Base-by-base conservation (phyloP, 345 rosid genomes). In the Salix udensis region DNA sequence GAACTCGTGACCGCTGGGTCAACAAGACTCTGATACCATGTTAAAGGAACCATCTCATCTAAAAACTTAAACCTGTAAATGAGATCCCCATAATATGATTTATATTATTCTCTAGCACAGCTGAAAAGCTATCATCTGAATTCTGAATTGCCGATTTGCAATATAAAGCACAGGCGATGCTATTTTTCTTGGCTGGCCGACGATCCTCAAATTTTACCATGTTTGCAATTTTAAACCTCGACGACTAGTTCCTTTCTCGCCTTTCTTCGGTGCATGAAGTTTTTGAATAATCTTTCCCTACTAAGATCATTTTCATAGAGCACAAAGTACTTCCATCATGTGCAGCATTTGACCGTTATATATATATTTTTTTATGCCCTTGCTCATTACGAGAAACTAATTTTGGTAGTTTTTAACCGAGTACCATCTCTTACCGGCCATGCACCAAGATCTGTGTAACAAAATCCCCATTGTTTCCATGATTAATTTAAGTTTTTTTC, bases 121-220 rank as follows among this genome's bases (percentile, higher is more conserved):
- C 18, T 3, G 26, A 14, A 50, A 70, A 70, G 37, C 1, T n/a
- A 3, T n/a, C 61, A 1, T 55, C 9, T 55, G 26, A 55, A 1
- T 55, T n/a, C 11, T 7, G 61, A 55, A 55, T 55, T 70, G 14
- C 36, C 39, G 31, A 16, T 7, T 60, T 7, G 3, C 24, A 36
- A 50, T 31, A 24, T 11, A 72, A 36, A 34, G 34, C 21, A 13
- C 5, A n/a, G 44, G 28, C 4, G 13, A 13, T 73, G 75, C 61
- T 67, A 72, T 15, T 58, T 72, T 39, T 60, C 53, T 37, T 12
- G 66, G 50, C 75, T 72, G 14, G 75, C 67, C 75, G 75, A 60
- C 75, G 50, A 2, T 55, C 21, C 26, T 52, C 23, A 40, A 23
- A 7, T 5, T 37, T 36, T 5, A 21, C 13, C 1, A 16, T 21